phyloP scores from a whole-genome alignment of 1,284 basidiomycete genomes.

The Takashimella tepidaria region DNA sequence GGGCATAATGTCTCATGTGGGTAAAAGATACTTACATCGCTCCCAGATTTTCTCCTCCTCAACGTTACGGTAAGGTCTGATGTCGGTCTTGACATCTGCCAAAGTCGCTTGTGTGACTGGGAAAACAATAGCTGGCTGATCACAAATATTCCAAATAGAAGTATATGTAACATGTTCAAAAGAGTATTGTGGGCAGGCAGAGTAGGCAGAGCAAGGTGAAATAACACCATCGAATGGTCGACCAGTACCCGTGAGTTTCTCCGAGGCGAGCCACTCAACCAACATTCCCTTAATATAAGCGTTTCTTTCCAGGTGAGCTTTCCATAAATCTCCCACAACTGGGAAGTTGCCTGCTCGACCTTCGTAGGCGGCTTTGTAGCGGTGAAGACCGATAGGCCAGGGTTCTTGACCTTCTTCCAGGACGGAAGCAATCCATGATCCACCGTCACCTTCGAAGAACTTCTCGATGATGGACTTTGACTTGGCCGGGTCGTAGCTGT shows the following conservation, averaged over 20 bases:
- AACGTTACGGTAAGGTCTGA: slow-evolving; percentile 47
- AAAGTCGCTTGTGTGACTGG: slow-evolving; percentile 60
- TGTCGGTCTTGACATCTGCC: slow-evolving; percentile 52
- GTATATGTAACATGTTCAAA: slow-evolving; percentile 24
- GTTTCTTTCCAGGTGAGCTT: slow-evolving; percentile 16
- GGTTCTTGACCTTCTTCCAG: slow-evolving; percentile 19
- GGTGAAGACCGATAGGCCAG: slow-evolving; percentile 19
- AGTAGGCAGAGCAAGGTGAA: slow-evolving; percentile 16
- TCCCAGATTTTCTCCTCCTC: slow-evolving; percentile 54
- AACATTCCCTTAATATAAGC: slow-evolving; percentile 19
- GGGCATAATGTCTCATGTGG: too few relatives aligned
- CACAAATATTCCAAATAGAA: slow-evolving; percentile 26
- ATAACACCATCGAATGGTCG: slow-evolving; percentile 31
- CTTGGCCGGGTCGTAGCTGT: slow-evolving; percentile 14
- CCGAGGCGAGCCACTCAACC: slow-evolving; percentile 21
- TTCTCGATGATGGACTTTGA: slow-evolving; percentile 21
- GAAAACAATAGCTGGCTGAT: slow-evolving; percentile 51
- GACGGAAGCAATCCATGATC: slow-evolving; percentile 20
- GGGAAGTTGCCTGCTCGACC: slow-evolving; percentile 4
- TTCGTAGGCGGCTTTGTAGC: slow-evolving; percentile 17
- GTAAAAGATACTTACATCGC: slow-evolving; percentile 51
- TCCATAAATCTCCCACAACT: slow-evolving; percentile 24
- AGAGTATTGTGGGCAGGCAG: slow-evolving; percentile 16
- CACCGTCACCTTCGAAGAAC: slow-evolving; percentile 36
- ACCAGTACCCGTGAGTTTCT: slow-evolving; percentile 21